These are phyloP conservation scores for Silybum marianum DNA, from an alignment of 129 eudicot genomes.

Conservation along the genomic window DNA sequence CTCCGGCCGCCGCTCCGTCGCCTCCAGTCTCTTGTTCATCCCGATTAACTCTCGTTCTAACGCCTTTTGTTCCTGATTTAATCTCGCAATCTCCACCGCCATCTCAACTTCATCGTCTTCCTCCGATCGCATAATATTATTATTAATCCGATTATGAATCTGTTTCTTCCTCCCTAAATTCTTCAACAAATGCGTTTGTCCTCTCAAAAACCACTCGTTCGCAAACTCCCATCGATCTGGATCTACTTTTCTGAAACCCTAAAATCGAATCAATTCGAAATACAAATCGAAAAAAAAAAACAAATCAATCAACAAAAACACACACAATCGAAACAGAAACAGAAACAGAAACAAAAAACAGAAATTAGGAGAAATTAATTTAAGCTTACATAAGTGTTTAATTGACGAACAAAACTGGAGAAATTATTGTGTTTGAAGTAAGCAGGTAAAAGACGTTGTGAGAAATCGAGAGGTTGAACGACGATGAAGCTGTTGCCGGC, in stretches of 20 bases:
- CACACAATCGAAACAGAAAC: neutral
- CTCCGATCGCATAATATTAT: neutral
- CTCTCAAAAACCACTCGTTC: constrained; percentile 72
- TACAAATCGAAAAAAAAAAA: neutral
- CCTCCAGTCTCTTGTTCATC: constrained; percentile 71
- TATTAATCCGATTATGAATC: neutral
- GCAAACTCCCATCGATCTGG: constrained; percentile 86
- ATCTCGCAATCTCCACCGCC: constrained; percentile 52
- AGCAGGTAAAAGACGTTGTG: constrained; percentile 56
- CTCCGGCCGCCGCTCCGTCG: constrained; percentile 76
- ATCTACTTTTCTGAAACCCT: constrained; percentile 87
- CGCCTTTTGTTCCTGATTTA: constrained; percentile 60
- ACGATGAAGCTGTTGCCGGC: constrained; percentile 72
- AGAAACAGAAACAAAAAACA: neutral
- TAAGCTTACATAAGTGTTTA: constrained; percentile 66
- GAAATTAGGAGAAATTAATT: neutral
- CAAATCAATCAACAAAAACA: neutral
- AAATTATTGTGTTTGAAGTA: constrained; percentile 77
- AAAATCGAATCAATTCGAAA: neutral
- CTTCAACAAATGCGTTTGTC: constrained; percentile 54
- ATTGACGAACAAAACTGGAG: constrained; percentile 78
- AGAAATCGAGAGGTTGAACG: constrained; percentile 64
- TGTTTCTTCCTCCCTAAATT: constrained; percentile 55
- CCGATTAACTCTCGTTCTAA: constrained; percentile 57
- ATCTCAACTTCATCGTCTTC: constrained; percentile 49